Conservation (phyloP, 306 rosid species). For the Begonia fuchsioides region DNA sequence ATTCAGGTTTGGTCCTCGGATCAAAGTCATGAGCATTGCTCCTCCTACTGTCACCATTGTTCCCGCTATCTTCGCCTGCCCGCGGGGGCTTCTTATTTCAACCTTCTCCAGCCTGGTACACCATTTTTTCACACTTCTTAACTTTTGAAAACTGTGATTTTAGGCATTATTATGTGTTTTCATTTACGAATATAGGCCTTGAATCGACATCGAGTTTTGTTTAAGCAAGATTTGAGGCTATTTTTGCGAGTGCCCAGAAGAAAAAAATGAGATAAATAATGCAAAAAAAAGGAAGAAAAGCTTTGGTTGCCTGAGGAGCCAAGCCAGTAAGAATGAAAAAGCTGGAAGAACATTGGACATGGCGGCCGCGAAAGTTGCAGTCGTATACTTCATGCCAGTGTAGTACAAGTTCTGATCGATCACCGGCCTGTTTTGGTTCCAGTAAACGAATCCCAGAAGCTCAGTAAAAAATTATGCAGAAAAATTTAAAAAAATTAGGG, state of each 20-base stretch:
- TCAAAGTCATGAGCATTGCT: slow-evolving; percentile 16
- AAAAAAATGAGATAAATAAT: too few relatives aligned
- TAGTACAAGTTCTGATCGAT: slow-evolving; percentile 43
- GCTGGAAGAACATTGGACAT: slow-evolving; percentile 46
- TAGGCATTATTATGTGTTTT: too few relatives aligned
- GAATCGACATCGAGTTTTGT: too few relatives aligned
- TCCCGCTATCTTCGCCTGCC: slow-evolving; percentile 27
- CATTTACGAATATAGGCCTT: too few relatives aligned
- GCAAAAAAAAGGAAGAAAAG: not conserved
- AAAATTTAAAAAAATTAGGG: not conserved
- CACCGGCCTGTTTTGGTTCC: slow-evolving; percentile 25
- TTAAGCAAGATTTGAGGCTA: too few relatives aligned
- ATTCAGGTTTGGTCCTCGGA: slow-evolving; percentile 12
- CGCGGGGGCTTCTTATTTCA: slow-evolving; percentile 12
- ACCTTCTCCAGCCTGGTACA: slow-evolving; percentile 35
- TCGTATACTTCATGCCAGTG: slow-evolving; percentile 34
- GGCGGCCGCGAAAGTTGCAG: slow-evolving; percentile 44
- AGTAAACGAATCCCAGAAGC: not conserved
- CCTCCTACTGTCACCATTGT: slow-evolving; percentile 20
- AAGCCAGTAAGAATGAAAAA: slow-evolving; percentile 41
- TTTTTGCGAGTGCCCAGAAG: too few relatives aligned
- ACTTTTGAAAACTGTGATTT: too few relatives aligned
- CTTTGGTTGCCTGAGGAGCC: slow-evolving; percentile 16
- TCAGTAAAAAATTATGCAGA: not conserved
- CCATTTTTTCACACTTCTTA: too few relatives aligned